Evolutionary conservation across 106 monocot species (phyloP).

Genomic region (Allium cepa): DNA sequence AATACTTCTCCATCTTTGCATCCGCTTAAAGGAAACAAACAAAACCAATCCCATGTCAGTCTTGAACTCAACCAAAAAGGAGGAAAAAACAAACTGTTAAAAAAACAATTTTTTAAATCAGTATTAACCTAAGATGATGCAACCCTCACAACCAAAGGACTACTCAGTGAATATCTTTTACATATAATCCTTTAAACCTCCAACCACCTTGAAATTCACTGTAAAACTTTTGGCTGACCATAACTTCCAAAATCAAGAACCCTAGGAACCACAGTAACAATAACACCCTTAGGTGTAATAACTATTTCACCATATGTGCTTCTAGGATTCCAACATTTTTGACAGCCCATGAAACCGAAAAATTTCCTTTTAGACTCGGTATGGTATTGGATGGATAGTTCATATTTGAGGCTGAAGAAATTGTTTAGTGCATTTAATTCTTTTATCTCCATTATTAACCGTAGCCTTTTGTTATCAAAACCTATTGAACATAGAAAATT

Average conservation of each 20-base stretch:
- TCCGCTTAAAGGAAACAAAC: too few species aligned
- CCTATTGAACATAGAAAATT: conserved; percentile 75
- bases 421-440: conserved; percentile 25
- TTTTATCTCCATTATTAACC: conserved; percentile 40
- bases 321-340: conserved; percentile 69
- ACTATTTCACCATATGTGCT: conserved; percentile 42
- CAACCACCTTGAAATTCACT: conserved; percentile 35
- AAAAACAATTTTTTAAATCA: too few species aligned
- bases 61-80: too few species aligned
- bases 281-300: conserved; percentile 37
- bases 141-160: conserved; percentile 56
- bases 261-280: conserved; percentile 52
- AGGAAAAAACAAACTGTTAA: too few species aligned
- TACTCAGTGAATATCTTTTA: conserved; percentile 29
- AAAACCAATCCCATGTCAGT: too few species aligned
- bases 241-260: conserved; percentile 44
- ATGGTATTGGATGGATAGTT: conserved; percentile 82
- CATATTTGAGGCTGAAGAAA: conserved; percentile 31
- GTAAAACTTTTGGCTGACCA: too few species aligned
- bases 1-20: too few species aligned
- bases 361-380: conserved; percentile 36
- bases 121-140: neutral
- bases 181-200: conserved; percentile 33
- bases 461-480: conserved; percentile 47
- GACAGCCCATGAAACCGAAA: conserved; percentile 45